These are phyloP conservation scores for Globisporangium abappressorium DNA, from an alignment of 352 stramenopile genomes.

Conservation along the genomic window DNA sequence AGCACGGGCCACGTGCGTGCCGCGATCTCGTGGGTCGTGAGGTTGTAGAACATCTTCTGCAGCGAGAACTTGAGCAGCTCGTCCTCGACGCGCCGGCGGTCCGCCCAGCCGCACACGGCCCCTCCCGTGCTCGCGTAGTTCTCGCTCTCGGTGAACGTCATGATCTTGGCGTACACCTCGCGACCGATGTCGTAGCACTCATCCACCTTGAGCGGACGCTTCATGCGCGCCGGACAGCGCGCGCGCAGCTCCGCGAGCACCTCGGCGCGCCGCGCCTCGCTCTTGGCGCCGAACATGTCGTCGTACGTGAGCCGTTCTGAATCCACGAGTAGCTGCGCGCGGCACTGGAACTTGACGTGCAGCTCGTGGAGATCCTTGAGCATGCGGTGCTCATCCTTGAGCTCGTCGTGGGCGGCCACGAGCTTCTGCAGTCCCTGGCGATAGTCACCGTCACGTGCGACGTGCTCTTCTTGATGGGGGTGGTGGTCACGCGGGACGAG, in stretches of 20 bases:
- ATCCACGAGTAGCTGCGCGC: constrained; percentile 22
- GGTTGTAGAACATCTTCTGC: constrained; percentile 23
- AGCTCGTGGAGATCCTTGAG: constrained; percentile 20
- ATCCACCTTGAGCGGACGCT: constrained; percentile 22
- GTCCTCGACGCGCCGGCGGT: constrained; percentile 30
- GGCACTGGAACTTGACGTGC: constrained; percentile 28
- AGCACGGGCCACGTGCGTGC: constrained; percentile 25
- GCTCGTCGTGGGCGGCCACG: constrained; percentile 16
- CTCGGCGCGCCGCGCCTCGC: constrained; percentile 7
- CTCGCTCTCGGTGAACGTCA: constrained; percentile 19
- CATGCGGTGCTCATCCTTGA: constrained; percentile 24
- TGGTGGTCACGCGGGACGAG: neutral
- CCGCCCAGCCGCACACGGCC: constrained; percentile 28
- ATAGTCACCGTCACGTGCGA: neutral
- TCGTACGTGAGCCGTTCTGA: constrained; percentile 4
- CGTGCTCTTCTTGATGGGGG: neutral
- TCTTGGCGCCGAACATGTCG: constrained; percentile 6
- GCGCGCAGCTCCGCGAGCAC: constrained; percentile 9
- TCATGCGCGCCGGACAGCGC: constrained; percentile 18
- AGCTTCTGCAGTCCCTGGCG: constrained; percentile 20
- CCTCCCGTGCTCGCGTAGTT: constrained; percentile 24
- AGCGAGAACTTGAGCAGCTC: constrained; percentile 34
- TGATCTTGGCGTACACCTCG: constrained; percentile 28
- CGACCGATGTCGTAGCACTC: constrained; percentile 32
- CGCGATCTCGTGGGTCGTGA: constrained; percentile 16